A percentile compares a stretch with the other conserved stretches of the same genome.
These are phyloP conservation scores for Aureobasidium namibiae DNA, from an alignment of 2,329 filamentous ascomycete species.

Conservation along the genomic window DNA sequence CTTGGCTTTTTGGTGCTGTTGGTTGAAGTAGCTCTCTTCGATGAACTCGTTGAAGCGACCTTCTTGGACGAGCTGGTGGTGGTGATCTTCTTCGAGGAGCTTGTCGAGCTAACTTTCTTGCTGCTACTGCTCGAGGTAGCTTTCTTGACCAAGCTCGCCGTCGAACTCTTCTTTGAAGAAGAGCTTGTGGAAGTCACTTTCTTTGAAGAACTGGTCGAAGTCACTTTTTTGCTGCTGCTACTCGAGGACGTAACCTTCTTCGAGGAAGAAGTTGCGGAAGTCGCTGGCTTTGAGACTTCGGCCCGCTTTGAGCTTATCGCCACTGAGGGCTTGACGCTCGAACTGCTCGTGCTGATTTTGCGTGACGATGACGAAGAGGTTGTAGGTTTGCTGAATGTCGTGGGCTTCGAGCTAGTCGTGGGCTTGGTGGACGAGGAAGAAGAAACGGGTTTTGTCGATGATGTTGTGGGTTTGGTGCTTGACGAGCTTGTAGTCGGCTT, in stretches of 20 bases:
- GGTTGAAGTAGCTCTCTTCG: not conserved
- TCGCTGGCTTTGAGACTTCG: not conserved
- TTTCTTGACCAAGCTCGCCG: not conserved
- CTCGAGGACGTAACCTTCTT: not conserved
- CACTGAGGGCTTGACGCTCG: not conserved
- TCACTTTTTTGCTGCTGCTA: not conserved
- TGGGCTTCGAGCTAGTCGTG: not conserved
- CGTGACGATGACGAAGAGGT: not conserved
- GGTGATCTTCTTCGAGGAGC: not conserved
- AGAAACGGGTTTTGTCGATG: not conserved
- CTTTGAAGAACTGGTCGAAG: not conserved
- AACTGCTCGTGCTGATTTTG: not conserved
- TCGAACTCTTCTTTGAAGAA: not conserved
- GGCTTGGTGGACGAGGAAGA: not conserved
- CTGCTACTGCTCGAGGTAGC: not conserved
- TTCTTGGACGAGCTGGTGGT: not conserved
- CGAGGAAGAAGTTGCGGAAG: no score
- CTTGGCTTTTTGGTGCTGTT: not conserved
- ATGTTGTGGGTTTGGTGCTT: not conserved
- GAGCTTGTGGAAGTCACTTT: not conserved
- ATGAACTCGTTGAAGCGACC: not conserved
- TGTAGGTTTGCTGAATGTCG: not conserved
- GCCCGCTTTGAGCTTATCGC: not conserved
- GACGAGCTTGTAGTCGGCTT: not conserved
- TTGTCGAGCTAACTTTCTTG: not conserved